phyloP scores from a whole-genome alignment of 2,329 filamentous ascomycete genomes.

The Diplodia corticola region DNA sequence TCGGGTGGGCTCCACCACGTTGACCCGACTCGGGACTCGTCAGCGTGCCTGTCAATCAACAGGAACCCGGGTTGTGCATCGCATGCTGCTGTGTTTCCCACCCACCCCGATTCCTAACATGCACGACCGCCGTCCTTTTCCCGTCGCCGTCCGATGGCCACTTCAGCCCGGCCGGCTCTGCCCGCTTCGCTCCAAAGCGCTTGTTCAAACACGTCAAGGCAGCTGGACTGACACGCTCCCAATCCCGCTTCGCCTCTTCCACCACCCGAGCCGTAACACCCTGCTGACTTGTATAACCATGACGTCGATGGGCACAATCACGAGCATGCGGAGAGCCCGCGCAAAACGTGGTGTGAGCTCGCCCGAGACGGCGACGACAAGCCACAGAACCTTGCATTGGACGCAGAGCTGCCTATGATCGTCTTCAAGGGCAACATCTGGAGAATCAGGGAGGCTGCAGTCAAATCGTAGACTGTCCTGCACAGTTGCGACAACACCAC shows the following conservation, averaged over 20 bases:
- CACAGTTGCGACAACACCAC: not conserved
- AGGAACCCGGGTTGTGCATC: not conserved
- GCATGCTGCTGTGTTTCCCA: not conserved
- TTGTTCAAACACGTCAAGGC: not conserved
- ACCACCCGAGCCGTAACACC: not conserved
- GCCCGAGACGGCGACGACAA: not conserved
- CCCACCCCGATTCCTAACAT: not conserved
- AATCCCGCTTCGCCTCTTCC: not conserved
- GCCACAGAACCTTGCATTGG: not conserved
- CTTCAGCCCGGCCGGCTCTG: not conserved
- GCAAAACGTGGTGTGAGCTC: conserved; percentile 9
- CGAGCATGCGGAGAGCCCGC: not conserved
- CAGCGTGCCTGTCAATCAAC: conserved; percentile 14
- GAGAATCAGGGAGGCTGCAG: not conserved
- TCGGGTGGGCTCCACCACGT: not conserved
- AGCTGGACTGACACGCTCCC: not conserved
- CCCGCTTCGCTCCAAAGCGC: not conserved
- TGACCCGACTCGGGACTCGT: not conserved
- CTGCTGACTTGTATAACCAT: not conserved
- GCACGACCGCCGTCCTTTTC: not conserved
- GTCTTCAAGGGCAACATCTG: conserved; percentile 1
- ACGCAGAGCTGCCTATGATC: conserved; percentile 16
- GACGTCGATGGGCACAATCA: conserved; percentile 3
- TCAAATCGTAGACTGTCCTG: not conserved
- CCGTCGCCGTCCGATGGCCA: not conserved